These are phyloP conservation scores for Pyrenophora graminea DNA, from an alignment of 2,329 filamentous ascomycete genomes.

Conservation along the genomic window DNA sequence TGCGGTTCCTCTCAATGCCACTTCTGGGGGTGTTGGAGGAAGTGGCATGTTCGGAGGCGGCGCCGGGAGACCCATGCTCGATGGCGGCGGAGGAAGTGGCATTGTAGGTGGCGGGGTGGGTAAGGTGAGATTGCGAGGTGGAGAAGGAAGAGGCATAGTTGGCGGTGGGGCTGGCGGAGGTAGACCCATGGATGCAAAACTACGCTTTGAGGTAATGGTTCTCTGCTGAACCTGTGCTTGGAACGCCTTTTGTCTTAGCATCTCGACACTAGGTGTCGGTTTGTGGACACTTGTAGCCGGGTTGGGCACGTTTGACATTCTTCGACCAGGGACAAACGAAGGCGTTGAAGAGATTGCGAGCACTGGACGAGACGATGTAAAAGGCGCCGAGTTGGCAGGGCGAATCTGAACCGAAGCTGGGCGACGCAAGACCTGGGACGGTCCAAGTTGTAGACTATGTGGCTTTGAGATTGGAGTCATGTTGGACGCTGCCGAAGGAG, in stretches of 20 bases:
- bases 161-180: slow-evolving; percentile 54
- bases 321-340: slow-evolving; percentile 34
- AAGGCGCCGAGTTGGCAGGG: slow-evolving; percentile 49
- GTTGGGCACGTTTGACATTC: slow-evolving; percentile 25
- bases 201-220: slow-evolving; percentile 33
- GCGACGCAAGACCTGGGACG: slow-evolving; percentile 42
- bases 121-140: slow-evolving; percentile 30
- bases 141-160: slow-evolving; percentile 50
- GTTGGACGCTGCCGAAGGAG: slow-evolving; percentile 21
- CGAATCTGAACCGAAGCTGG: slow-evolving; percentile 53
- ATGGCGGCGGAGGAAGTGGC: slow-evolving; percentile 17
- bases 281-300: slow-evolving; percentile 18
- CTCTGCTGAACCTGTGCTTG: slow-evolving; percentile 19
- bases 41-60: slow-evolving; percentile 17
- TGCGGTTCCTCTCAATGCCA: slow-evolving; percentile 2
- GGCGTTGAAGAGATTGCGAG: slow-evolving; percentile 38
- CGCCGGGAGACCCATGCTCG: slow-evolving; percentile 9
- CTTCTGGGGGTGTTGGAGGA: slow-evolving; percentile 13
- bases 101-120: slow-evolving; percentile 19
- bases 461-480: slow-evolving; percentile 16
- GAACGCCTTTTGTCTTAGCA: slow-evolving; percentile 31
- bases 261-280: slow-evolving; percentile 26
- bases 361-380: slow-evolving; percentile 46
- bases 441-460: slow-evolving; percentile 15
- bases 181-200: slow-evolving; percentile 47